Evolutionary conservation across 2,329 filamentous ascomycete species (phyloP).

Genomic region (Trichoderma citrinoviride): DNA sequence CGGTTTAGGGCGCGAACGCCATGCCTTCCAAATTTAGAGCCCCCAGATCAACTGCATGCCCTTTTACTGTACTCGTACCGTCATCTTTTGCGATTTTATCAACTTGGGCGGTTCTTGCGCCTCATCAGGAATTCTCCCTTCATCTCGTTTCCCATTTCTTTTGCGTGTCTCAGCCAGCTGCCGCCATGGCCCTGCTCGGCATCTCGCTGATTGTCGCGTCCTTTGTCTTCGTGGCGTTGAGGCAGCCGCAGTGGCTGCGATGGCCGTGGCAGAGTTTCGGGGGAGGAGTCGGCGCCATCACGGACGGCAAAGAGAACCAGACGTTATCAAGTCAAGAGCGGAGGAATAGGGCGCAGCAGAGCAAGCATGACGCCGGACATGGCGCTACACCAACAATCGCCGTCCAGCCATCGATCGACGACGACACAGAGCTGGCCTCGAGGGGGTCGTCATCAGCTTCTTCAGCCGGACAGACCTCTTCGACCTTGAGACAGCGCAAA

Average conservation of each 20-base stretch:
- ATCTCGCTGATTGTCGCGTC: constrained; percentile 62
- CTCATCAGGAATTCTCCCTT: constrained; percentile 7
- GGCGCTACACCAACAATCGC: constrained; percentile 13
- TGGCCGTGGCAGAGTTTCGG: constrained; percentile 26
- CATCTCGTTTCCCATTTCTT: not conserved
- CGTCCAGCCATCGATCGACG: not conserved
- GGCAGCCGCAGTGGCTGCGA: constrained; percentile 49
- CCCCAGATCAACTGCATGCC: constrained; percentile 8
- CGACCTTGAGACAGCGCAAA: not conserved
- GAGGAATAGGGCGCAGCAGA: not conserved
- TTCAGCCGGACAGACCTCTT: not conserved
- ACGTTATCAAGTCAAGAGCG: not conserved
- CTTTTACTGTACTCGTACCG: constrained; percentile 1
- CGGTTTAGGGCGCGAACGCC: not conserved
- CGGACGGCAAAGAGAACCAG: constrained; percentile 16
- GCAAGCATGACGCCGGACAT: not conserved
- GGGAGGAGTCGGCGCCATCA: constrained; percentile 1
- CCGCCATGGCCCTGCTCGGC: constrained; percentile 54
- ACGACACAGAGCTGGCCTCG: not conserved
- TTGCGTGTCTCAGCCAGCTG: not conserved
- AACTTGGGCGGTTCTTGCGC: not conserved
- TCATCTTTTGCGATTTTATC: constrained; percentile 1
- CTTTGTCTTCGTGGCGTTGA: constrained; percentile 55
- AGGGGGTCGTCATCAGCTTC: not conserved
- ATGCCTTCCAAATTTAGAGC: constrained; percentile 17